These are phyloP conservation scores for Metrosideros polymorpha DNA, from an alignment of 441 rosid genomes.

Conservation along the genomic window DNA sequence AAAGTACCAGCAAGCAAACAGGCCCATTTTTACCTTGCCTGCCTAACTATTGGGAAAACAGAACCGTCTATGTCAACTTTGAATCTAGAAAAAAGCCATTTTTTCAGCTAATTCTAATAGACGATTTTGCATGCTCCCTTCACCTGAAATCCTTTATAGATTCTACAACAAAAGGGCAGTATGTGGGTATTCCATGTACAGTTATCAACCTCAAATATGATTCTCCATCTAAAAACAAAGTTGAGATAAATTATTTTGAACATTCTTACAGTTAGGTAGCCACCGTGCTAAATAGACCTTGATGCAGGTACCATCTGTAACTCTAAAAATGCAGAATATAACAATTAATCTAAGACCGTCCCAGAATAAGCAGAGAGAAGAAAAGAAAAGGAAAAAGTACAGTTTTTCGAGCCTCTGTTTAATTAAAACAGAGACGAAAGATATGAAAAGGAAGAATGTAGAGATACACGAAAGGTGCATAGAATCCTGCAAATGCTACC, in stretches of 20 bases:
- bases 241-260: background rate
- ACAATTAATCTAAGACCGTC: background rate
- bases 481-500: background rate
- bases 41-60: too few species aligned
- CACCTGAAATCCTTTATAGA: background rate
- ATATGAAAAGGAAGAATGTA: background rate
- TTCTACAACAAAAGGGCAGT: background rate
- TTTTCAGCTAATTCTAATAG: background rate
- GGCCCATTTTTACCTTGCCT: background rate
- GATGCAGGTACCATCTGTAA: background rate
- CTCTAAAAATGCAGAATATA: background rate
- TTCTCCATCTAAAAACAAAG: background rate
- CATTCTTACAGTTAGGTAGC: background rate
- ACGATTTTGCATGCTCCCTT: background rate
- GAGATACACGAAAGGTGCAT: background rate
- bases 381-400: background rate
- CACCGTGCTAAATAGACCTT: background rate
- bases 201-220: background rate
- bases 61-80: background rate
- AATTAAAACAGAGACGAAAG: background rate
- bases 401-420: background rate
- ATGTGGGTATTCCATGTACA: background rate
- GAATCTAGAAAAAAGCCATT: background rate
- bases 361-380: background rate
- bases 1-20: background rate